Conservation (phyloP, 1,139 yeast species). For the Yamadazyma atlantica region DNA sequence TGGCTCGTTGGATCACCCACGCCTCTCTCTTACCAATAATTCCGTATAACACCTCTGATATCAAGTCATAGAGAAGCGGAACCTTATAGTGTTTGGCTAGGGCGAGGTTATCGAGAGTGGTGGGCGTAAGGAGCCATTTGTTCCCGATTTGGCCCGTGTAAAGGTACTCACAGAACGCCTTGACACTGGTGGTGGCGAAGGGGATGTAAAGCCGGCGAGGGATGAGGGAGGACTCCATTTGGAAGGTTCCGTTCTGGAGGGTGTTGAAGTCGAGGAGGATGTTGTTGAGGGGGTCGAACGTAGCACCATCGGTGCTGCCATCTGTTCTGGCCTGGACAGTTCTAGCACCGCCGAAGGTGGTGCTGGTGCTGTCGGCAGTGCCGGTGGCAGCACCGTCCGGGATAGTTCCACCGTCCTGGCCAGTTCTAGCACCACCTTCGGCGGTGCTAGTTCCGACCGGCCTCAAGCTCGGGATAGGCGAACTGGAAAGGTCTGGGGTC, state of each 20-base stretch:
- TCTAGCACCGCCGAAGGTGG: too few species aligned
- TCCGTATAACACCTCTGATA: conserved; percentile 67
- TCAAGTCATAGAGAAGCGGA: conserved; percentile 66
- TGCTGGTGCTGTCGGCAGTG: conserved; percentile 1
- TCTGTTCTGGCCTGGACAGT: too few species aligned
- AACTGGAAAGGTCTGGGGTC: conserved; percentile 18
- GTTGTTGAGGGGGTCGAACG: conserved; percentile 22
- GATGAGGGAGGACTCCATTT: conserved; percentile 57
- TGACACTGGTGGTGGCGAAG: conserved; percentile 57
- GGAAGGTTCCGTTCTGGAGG: conserved; percentile 31
- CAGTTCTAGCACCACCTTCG: too few species aligned
- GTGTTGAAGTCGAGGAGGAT: conserved; percentile 39
- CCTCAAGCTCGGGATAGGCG: conserved; percentile 24
- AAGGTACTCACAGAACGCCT: conserved; percentile 68
- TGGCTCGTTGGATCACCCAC: conserved; percentile 44
- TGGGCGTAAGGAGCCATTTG: conserved; percentile 67
- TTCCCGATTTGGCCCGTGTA: conserved; percentile 79
- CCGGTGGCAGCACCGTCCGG: too few species aligned
- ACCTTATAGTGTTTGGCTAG: conserved; percentile 64
- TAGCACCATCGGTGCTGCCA: background rate
- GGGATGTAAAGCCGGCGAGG: conserved; percentile 73
- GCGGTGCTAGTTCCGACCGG: too few species aligned
- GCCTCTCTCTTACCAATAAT: conserved; percentile 66
- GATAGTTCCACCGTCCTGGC: too few species aligned
- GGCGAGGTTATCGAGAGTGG: conserved; percentile 61